Evolutionary conservation across 2,329 filamentous ascomycete species (phyloP).

Genomic region (Fusarium sp.): DNA sequence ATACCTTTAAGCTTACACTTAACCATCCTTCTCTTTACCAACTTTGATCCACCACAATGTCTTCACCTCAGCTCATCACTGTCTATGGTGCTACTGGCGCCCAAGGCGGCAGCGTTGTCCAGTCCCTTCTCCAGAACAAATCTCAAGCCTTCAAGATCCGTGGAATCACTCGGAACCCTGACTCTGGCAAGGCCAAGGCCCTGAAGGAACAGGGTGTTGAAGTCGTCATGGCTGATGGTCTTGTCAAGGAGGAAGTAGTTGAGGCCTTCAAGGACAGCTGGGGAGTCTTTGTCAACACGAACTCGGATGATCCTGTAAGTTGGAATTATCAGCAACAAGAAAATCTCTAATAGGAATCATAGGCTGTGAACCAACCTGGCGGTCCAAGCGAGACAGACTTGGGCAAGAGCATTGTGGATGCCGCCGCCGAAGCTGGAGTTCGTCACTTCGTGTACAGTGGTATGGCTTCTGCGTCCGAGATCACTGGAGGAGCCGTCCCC

Average conservation of each 20-base stretch:
- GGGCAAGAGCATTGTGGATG: slow-evolving; percentile 51
- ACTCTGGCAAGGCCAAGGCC: slow-evolving; percentile 45
- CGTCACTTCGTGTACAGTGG: slow-evolving; percentile 53
- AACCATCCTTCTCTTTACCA: neutral
- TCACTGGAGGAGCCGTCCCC: slow-evolving; percentile 49
- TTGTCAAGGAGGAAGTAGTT: slow-evolving; percentile 38
- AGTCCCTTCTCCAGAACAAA: slow-evolving; percentile 48
- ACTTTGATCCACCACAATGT: slow-evolving; percentile 30
- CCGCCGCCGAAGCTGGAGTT: slow-evolving; percentile 49
- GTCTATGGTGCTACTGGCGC: slow-evolving; percentile 49
- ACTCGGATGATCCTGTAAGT: slow-evolving; percentile 48
- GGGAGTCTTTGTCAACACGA: slow-evolving; percentile 50
- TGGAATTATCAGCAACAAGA: neutral
- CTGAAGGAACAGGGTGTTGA: slow-evolving; percentile 44
- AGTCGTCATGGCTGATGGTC: slow-evolving; percentile 48
- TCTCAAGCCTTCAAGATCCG: slow-evolving; percentile 42
- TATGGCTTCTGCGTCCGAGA: slow-evolving; percentile 47
- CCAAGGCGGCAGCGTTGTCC: slow-evolving; percentile 48
- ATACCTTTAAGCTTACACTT: neutral
- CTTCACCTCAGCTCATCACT: slow-evolving; percentile 45
- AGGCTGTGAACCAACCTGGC: slow-evolving; percentile 42
- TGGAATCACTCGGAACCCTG: slow-evolving; percentile 46
- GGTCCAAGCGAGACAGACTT: slow-evolving; percentile 51
- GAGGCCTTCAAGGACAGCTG: slow-evolving; percentile 49
- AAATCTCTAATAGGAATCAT: slow-evolving; percentile 1